Conservation (phyloP, 352 stramenopile species). For the Phytophthora fragariae region DNA sequence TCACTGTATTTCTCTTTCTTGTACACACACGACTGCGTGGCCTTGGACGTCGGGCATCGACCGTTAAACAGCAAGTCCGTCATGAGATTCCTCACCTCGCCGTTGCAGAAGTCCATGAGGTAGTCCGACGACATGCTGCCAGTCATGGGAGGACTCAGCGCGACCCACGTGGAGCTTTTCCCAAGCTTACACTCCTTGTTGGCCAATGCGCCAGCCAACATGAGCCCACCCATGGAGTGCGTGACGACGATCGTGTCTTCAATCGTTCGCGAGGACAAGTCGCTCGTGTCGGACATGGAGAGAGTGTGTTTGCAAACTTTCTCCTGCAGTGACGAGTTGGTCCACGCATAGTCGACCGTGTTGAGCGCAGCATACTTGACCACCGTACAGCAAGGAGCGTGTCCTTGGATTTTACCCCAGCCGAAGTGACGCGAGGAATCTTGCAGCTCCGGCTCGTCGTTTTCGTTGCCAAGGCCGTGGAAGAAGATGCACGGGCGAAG, state of each 20-base stretch:
- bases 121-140: constrained; percentile 56
- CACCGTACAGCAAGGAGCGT: constrained; percentile 28
- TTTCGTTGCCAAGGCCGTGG: constrained; percentile 38
- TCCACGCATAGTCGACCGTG: constrained; percentile 60
- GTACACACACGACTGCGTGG: constrained; percentile 37
- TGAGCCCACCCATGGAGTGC: constrained; percentile 53
- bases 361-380: constrained; percentile 58
- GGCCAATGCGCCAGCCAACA: constrained; percentile 31
- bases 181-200: constrained; percentile 23
- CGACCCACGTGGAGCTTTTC: constrained; percentile 44
- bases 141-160: constrained; percentile 43
- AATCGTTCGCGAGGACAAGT: constrained; percentile 15
- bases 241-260: constrained; percentile 50
- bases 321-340: constrained; percentile 41
- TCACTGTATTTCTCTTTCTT: constrained; percentile 39
- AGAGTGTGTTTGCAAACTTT: constrained; percentile 45
- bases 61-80: constrained; percentile 35
- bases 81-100: constrained; percentile 31
- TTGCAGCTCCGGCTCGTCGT: constrained; percentile 25
- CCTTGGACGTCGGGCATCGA: constrained; percentile 41
- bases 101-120: constrained; percentile 46
- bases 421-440: constrained; percentile 32
- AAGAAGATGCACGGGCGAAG: constrained; percentile 39
- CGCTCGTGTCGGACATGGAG: constrained; percentile 15
- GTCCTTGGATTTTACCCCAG: constrained; percentile 22